phyloP scores from a whole-genome alignment of 2,329 filamentous ascomycete species.

The Penicillium palitans region DNA sequence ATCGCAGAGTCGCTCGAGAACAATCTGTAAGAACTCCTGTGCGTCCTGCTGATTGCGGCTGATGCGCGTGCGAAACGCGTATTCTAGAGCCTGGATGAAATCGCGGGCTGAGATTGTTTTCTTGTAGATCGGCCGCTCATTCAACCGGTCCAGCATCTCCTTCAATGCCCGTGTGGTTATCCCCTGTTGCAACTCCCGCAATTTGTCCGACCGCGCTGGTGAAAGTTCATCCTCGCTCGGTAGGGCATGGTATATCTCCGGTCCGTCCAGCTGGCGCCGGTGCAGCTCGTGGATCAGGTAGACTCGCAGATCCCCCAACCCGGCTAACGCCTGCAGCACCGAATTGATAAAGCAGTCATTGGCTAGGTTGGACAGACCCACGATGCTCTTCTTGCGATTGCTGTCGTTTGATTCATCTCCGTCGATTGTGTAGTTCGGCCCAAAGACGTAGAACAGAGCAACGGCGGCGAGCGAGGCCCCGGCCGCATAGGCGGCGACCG shows the following conservation, averaged over 20 bases:
- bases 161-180: constrained; percentile 85
- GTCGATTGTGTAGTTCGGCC: constrained; percentile 94
- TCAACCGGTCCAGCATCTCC: constrained; percentile 86
- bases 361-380: constrained; percentile 84
- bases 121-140: constrained; percentile 87
- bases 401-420: constrained; percentile 64
- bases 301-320: constrained; percentile 80
- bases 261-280: constrained; percentile 75
- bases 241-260: constrained; percentile 69
- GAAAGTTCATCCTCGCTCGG: constrained; percentile 46
- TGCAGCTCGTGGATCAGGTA: constrained; percentile 93
- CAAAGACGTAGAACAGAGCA: constrained; percentile 95
- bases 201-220: constrained; percentile 48
- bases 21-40: constrained; percentile 93
- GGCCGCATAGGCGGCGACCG: constrained; percentile 88
- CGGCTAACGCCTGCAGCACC: constrained; percentile 87
- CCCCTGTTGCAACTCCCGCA: constrained; percentile 69
- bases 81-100: constrained; percentile 81
- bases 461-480: constrained; percentile 93
- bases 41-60: constrained; percentile 96
- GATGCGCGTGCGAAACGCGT: constrained; percentile 84
- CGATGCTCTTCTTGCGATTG: constrained; percentile 77
- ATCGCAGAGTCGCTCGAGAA: constrained; percentile 87
- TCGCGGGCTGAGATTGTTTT: constrained; percentile 88
- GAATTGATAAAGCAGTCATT: constrained; percentile 99